These are phyloP conservation scores for Plasmodium adleri DNA, from an alignment of 169 alveolate species.

Conservation along the genomic window DNA sequence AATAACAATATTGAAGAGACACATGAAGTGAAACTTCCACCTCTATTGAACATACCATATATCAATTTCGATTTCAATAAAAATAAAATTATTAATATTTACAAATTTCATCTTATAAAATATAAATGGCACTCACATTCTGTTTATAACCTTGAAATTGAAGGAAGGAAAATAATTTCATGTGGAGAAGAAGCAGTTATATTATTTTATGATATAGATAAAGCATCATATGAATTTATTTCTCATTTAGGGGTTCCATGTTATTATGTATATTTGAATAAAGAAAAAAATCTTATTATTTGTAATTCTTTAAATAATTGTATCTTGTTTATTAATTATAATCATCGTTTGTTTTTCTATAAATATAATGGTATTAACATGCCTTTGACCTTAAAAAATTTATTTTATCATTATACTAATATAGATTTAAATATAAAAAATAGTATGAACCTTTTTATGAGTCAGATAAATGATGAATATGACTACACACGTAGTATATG, in stretches of 20 bases:
- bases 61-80: not conserved
- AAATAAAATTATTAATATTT: slow-evolving; percentile 11
- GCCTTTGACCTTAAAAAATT: slow-evolving; percentile 33
- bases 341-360: slow-evolving; percentile 50
- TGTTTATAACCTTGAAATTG: slow-evolving; percentile 31
- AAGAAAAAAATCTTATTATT: slow-evolving; percentile 24
- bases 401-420: slow-evolving; percentile 25
- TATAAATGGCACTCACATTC: slow-evolving; percentile 69
- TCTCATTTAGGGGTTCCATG: slow-evolving; percentile 66
- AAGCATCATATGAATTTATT: slow-evolving; percentile 12
- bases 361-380: slow-evolving; percentile 26
- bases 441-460: slow-evolving; percentile 10
- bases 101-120: slow-evolving; percentile 8
- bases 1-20: no score
- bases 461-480: slow-evolving; percentile 13
- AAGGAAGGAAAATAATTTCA: slow-evolving; percentile 19
- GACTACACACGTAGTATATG: not conserved
- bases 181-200: slow-evolving; percentile 65
- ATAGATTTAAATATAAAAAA: not conserved
- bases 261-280: slow-evolving; percentile 37
- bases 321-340: slow-evolving; percentile 22
- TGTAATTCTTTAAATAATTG: slow-evolving; percentile 32
- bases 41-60: slow-evolving; percentile 12
- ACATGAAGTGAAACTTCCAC: no score
- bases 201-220: slow-evolving; percentile 28